Conservation (phyloP, 495 filamentous ascomycete species). For the Neurospora sp. region DNA sequence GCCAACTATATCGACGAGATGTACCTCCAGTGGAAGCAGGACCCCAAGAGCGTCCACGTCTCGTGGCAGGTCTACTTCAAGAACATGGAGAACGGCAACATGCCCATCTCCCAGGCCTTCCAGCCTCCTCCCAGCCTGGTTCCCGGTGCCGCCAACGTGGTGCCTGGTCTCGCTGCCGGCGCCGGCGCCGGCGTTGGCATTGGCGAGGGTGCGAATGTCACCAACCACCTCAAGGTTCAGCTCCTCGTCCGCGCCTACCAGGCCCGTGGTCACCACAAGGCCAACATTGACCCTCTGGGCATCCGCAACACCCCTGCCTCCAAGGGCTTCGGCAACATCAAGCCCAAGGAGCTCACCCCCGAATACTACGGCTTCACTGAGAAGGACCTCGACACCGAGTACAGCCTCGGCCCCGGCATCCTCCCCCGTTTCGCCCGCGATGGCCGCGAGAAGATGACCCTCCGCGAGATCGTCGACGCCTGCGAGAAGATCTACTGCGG, state of each 20-base stretch:
- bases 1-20: slow-evolving; percentile 99
- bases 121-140: slow-evolving; percentile 88
- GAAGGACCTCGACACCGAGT: slow-evolving; percentile 88
- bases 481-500: slow-evolving; percentile 97
- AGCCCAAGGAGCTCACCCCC: slow-evolving; percentile 85
- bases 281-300: slow-evolving; percentile 89
- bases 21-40: slow-evolving; percentile 94
- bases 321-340: slow-evolving; percentile 76
- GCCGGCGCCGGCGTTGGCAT: slow-evolving; percentile 57
- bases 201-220: slow-evolving; percentile 71
- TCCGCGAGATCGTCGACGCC: slow-evolving; percentile 84
- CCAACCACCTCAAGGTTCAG: slow-evolving; percentile 97
- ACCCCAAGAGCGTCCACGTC: slow-evolving; percentile 87
- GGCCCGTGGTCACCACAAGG: slow-evolving; percentile 95
- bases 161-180: slow-evolving; percentile 62
- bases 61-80: slow-evolving; percentile 99
- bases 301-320: slow-evolving; percentile 64
- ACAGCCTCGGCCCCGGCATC: slow-evolving; percentile 87
- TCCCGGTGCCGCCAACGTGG: slow-evolving; percentile 66
- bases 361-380: slow-evolving; percentile 92
- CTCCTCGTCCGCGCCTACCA: slow-evolving; percentile 94
- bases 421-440: slow-evolving; percentile 85
- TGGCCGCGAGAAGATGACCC: slow-evolving; percentile 84
- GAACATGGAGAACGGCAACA: slow-evolving; percentile 97
- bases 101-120: slow-evolving; percentile 95